Base-by-base conservation (phyloP, 1,139 yeast genomes). In the Meyerozyma athensensis region DNA sequence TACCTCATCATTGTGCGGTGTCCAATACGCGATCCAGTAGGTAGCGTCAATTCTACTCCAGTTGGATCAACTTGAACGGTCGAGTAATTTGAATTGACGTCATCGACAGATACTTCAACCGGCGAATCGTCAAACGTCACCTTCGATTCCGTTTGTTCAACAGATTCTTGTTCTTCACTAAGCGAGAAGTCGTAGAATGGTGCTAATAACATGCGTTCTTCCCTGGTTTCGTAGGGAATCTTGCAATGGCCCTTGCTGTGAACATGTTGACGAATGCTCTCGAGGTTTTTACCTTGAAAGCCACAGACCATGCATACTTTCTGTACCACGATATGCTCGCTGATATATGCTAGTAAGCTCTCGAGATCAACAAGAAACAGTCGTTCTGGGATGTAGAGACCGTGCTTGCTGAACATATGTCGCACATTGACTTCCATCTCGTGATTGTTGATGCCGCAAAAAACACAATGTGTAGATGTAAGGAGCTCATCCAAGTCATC, bases 271-370 rank as follows among this genome's bases (percentile, higher is more conserved):
- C 81, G 61, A 1, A 76, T 62, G 48, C 81, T 68, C 39, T 65
- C 65, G 39, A 75, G 51, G 42, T 61, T 71, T 41, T 58, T 72
- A 2, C 81, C 80, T 30, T 59, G 56, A 45, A 72, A 77, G 2
- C 78, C 79, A 56, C 82, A 77, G 12, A 65, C 72, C 19, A 75
- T 52, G 50, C 82, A 77, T 42, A 68, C 75, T 41, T 65, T 58
- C 39, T 74, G 77, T 3, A 68, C 44, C 4, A 71, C 56, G 1
- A 74, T 53, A 1, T 62, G 61, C 43, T 70, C 77, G 37, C 74
- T 67, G 21, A 77, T 41, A 44, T 63, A 71, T 22, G 59, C 53
- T 26, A 77, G 54, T 19, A 77, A 54, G 1, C 81, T 81, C 12
- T 63, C 65, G 22, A 68, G 48, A 43, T 75, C 70, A 2, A 48